Evolutionary conservation across 2,329 filamentous ascomycete genomes (phyloP).

Genomic region (Phoma sp.): DNA sequence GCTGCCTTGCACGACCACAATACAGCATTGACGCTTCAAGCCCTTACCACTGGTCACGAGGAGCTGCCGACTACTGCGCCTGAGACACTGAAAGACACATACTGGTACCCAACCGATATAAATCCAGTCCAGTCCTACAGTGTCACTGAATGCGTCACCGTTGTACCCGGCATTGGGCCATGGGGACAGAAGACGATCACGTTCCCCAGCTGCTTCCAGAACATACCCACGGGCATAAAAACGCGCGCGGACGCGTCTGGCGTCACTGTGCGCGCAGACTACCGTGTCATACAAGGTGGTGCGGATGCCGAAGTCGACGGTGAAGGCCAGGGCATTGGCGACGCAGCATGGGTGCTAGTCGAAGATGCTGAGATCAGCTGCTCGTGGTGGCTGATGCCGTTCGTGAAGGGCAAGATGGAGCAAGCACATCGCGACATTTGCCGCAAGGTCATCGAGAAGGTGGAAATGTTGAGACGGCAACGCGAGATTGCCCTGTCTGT

Average conservation of each 20-base stretch:
- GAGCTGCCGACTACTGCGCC: constrained; percentile 33
- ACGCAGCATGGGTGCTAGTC: constrained; percentile 44
- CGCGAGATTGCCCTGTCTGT: constrained; percentile 23
- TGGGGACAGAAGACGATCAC: constrained; percentile 42
- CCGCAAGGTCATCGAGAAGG: constrained; percentile 43
- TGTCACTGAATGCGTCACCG: constrained; percentile 41
- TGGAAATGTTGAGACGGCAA: constrained; percentile 33
- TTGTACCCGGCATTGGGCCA: constrained; percentile 40
- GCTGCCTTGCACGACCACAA: constrained; percentile 46
- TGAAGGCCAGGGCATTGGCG: constrained; percentile 42
- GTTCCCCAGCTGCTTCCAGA: constrained; percentile 43
- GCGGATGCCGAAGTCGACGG: constrained; percentile 38
- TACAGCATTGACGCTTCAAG: constrained; percentile 43
- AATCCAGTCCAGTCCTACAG: constrained; percentile 37
- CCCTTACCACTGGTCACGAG: constrained; percentile 39
- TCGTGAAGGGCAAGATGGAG: constrained; percentile 45
- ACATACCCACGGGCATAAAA: constrained; percentile 43
- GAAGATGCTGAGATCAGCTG: constrained; percentile 47
- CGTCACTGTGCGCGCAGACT: constrained; percentile 43
- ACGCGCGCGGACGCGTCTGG: constrained; percentile 42
- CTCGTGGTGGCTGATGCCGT: constrained; percentile 47
- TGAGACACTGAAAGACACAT: constrained; percentile 41
- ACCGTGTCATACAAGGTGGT: constrained; percentile 38
- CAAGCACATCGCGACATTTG: constrained; percentile 43
- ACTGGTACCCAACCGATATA: constrained; percentile 44